Base-by-base conservation (phyloP, 371 early-diverging fungal genomes). In the Saksenaea vasiformis region DNA sequence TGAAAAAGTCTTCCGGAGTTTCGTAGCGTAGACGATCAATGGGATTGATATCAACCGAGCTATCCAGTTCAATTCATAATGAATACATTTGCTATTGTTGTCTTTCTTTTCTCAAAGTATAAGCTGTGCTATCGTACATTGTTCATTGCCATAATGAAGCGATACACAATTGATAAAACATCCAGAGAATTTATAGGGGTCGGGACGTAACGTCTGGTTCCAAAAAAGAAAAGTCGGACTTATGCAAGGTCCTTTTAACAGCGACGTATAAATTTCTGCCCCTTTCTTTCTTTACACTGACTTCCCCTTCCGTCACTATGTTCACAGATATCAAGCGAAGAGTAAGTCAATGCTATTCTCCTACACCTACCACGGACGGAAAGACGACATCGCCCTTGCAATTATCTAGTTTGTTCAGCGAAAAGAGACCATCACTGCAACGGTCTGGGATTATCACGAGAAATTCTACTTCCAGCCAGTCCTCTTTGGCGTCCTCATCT, bases 321-420 rank as follows among this genome's bases (percentile, higher is more conserved):
- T 55, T 67, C 43, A 67, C 62, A 34, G 68, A 67, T 57, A 59
- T 67, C 54, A 62, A 62, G 19, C 58, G 43, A 39, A 37, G 68
- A 10, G 59, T 67, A n/a, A 67, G 61, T 17, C 55, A 57, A 54
- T 47, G 55, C 22, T 66, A 66, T 15, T 47, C 61, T 15, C 58
- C 66, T 10, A 39, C 38, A n/a, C 38, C 54, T 28, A n/a, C 28
- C 11, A 14, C 60, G n/a, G 59, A 59, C 24, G 24, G 24, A 22
- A 59, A 59, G 24, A 5, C 59, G 5, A 9, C 22, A 22, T 22
- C 51, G 10, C 10, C 24, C 5, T 22, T 22, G 22, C 51, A 47
- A 19, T 22, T 47, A 22, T 22, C 51, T 47, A 11, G 7, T n/a
- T 2, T 47, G 4, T 22, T 47, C 22, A 47, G 22, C 22, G 51